Base-by-base conservation (phyloP, 1,139 yeast species). In the Saccharomyces hybrid region DNA sequence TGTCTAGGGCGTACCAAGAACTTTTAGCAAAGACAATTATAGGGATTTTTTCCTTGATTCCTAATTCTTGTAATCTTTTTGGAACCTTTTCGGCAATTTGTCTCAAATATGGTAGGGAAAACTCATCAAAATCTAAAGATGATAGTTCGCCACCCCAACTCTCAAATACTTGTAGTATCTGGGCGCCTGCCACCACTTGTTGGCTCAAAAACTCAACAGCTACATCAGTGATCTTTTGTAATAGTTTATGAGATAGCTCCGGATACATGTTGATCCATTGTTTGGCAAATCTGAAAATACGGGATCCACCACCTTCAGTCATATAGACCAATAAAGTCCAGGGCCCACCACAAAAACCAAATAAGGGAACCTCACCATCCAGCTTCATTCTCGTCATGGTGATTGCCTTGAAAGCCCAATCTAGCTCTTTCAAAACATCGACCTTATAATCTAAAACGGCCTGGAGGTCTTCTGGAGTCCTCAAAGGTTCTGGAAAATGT, bases 271-370 rank as follows among this genome's bases (percentile, higher is more conserved):
- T 91, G 57, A 93, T 78, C 97, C 98, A 91, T 69, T 88, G 87
- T 71, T 93, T 90, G 56, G 90, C 97, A 68, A 79, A 89, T 67
- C 97, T 79, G 75, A 88, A 93, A 78, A 91, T 78, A 70, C 88
- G 87, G 9, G 97, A 85, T 14, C 97, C 97, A 63, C 96, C 97
- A 51, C 99, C 99, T 73, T 93, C 99, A 57, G 93, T 84, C 97
- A 93, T 95, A 73, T 95, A 93, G 46, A 91, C 97, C 74, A 93
- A 78, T 59, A 93, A 75, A 9, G 99, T 93, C 97, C 97, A 93
- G 56, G 99, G 99, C n/a, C 96, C 97, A 55, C 99, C 99, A 62
- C 93, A 88, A 73, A 93, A 93, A 2, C 99, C 99, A 54, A 93
- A 78, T 61, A 93, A 77, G 26, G 99, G 99, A 16, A 91, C 98